phyloP scores from a whole-genome alignment of 1,139 yeast species.

The Pneumocystis oryctolagi region DNA sequence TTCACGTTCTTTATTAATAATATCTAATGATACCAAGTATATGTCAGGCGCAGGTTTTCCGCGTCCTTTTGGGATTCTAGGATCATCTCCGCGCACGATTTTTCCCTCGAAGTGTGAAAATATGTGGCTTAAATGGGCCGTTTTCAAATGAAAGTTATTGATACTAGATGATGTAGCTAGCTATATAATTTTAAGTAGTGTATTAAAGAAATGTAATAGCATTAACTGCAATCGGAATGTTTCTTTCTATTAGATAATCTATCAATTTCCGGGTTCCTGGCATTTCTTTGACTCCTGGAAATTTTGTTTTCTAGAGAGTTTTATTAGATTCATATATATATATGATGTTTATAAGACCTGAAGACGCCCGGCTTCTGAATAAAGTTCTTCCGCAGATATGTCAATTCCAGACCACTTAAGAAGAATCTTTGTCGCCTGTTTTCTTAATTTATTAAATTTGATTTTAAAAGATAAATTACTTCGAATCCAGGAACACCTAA shows the following conservation, averaged over 20 bases:
- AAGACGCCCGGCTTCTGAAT: slow-evolving; percentile 34
- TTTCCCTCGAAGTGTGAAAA: slow-evolving; percentile 47
- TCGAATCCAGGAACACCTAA: not conserved
- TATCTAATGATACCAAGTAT: slow-evolving; percentile 65
- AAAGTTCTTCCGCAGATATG: slow-evolving; percentile 47
- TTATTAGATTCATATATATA: not conserved
- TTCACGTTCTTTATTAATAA: slow-evolving; percentile 34
- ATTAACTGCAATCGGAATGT: slow-evolving; percentile 53
- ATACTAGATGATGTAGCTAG: slow-evolving; percentile 74
- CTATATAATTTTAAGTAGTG: not conserved
- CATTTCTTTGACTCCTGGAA: slow-evolving; percentile 51
- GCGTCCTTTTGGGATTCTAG: slow-evolving; percentile 60
- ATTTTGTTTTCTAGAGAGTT: slow-evolving; percentile 24
- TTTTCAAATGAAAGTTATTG: slow-evolving; percentile 48
- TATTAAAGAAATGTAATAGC: not conserved
- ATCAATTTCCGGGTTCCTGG: slow-evolving; percentile 77
- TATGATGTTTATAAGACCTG: slow-evolving; percentile 29
- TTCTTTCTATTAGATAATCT: slow-evolving; percentile 32
- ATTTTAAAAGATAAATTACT: not conserved
- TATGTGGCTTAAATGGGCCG: slow-evolving; percentile 46
- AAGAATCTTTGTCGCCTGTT: slow-evolving; percentile 41
- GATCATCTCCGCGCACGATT: slow-evolving; percentile 77
- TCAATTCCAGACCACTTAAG: slow-evolving; percentile 57
- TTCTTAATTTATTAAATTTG: not conserved
- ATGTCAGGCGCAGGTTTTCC: slow-evolving; percentile 93